Conservation (phyloP, 768 basidiomycete genomes). For the Termitomyces sp. region DNA sequence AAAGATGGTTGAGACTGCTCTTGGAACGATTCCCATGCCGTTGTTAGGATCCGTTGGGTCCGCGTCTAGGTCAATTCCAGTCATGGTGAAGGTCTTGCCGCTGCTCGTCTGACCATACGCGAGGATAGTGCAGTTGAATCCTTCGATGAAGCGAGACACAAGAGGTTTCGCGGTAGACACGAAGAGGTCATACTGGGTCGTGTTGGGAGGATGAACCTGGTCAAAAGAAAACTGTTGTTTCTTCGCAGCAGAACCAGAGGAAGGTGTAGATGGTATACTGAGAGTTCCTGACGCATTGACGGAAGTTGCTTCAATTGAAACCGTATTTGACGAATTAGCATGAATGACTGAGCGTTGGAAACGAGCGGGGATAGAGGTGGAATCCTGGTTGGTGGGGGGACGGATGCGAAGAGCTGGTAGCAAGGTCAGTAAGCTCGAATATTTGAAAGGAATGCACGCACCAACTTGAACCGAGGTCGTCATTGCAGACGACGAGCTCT, state of each 20-base stretch:
- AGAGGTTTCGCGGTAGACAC: slow-evolving; percentile 82
- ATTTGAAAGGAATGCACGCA: slow-evolving; percentile 37
- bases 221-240: slow-evolving; percentile 91
- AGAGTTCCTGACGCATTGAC: slow-evolving; percentile 49
- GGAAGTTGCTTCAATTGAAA: slow-evolving; percentile 76
- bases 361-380: slow-evolving; percentile 83
- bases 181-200: slow-evolving; percentile 85
- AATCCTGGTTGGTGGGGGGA: slow-evolving; percentile 81
- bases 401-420: slow-evolving; percentile 80
- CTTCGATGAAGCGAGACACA: slow-evolving; percentile 83
- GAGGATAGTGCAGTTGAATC: slow-evolving; percentile 96
- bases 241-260: slow-evolving; percentile 52
- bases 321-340: slow-evolving; percentile 65
- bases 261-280: slow-evolving; percentile 41
- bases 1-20: slow-evolving; percentile 90
- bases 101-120: slow-evolving; percentile 98
- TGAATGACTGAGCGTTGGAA: slow-evolving; percentile 91
- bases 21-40: slow-evolving; percentile 92
- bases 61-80: slow-evolving; percentile 86
- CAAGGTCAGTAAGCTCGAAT: slow-evolving; percentile 13
- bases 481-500: slow-evolving; percentile 65
- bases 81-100: slow-evolving; percentile 98
- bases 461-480: slow-evolving; percentile 94
- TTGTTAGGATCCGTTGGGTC: slow-evolving; percentile 81
- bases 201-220: slow-evolving; percentile 85